phyloP scores from a whole-genome alignment of 2,329 filamentous ascomycete genomes.

The Aspergillus costaricaensis region DNA sequence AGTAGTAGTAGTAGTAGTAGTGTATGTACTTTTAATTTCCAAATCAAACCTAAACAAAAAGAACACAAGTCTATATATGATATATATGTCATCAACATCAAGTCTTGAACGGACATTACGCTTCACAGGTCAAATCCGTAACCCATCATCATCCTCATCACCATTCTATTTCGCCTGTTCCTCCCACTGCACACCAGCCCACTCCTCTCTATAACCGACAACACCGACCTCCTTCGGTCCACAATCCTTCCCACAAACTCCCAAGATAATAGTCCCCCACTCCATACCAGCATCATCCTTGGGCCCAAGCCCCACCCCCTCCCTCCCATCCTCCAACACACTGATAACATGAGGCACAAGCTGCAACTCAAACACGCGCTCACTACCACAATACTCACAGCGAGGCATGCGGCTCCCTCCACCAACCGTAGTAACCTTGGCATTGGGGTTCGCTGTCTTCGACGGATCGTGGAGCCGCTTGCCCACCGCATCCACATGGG shows the following conservation, averaged over 20 bases:
- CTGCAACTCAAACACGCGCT: conserved; percentile 86
- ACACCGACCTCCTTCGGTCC: conserved; percentile 62
- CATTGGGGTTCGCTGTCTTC: conserved; percentile 21
- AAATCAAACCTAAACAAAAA: not conserved
- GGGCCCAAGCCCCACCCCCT: conserved; percentile 56
- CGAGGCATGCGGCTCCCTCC: conserved; percentile 61
- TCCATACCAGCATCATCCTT: conserved; percentile 80
- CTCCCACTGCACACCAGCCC: conserved; percentile 98
- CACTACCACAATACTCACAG: conserved; percentile 73
- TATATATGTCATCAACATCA: conserved; percentile 23
- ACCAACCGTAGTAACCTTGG: conserved; percentile 30
- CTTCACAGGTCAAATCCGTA: not conserved
- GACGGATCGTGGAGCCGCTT: conserved; percentile 54
- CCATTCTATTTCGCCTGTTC: conserved; percentile 50
- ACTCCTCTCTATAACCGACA: conserved; percentile 86
- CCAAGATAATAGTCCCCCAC: conserved; percentile 91
- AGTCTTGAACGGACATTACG: conserved; percentile 11
- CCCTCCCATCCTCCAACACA: conserved; percentile 76
- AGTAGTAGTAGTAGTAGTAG: too few relatives aligned
- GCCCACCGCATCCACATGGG: conserved; percentile 72
- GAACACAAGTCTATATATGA: conserved; percentile 7
- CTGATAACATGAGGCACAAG: conserved; percentile 87
- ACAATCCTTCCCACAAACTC: conserved; percentile 81
- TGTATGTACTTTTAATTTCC: not conserved
- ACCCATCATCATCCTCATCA: not conserved